Conservation (phyloP, 805 yeast genomes). For the Saturnispora besseyi region DNA sequence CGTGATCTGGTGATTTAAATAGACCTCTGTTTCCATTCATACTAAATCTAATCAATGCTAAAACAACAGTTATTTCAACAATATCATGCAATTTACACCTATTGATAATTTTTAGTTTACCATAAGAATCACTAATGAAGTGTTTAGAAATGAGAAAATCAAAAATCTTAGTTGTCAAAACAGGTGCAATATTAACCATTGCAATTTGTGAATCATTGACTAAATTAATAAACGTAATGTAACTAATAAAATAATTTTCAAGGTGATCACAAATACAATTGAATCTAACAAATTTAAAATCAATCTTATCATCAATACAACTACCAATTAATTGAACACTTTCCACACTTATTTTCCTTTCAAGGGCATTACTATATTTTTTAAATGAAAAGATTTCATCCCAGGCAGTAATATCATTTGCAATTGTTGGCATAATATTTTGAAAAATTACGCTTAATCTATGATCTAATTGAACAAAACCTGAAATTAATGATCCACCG, state of each 20-base stretch:
- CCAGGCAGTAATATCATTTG: constrained; percentile 8
- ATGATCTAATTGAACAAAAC: constrained; percentile 5
- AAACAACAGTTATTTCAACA: constrained; percentile 17
- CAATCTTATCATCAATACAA: constrained; percentile 1
- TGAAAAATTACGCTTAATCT: constrained; percentile 5
- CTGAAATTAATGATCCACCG: constrained; percentile 10
- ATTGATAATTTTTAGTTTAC: constrained; percentile 10
- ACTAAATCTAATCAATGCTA: constrained; percentile 16
- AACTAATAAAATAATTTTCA: constrained; percentile 16
- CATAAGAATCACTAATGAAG: constrained; percentile 8
- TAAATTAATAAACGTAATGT: constrained; percentile 5
- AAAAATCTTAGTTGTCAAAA: constrained; percentile 15
- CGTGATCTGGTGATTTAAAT: constrained; percentile 1
- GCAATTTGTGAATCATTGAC: constrained; percentile 6
- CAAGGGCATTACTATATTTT: constrained; percentile 9
- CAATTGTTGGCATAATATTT: constrained; percentile 6
- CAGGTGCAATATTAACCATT: constrained; percentile 8
- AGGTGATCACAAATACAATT: constrained; percentile 11
- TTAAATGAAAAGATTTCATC: constrained; percentile 7
- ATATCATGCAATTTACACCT: constrained; percentile 15
- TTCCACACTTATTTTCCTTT: constrained; percentile 7
- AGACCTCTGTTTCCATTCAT: constrained; percentile 5
- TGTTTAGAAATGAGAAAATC: constrained; percentile 7
- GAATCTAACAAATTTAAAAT: constrained; percentile 4
- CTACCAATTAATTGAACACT: neutral